A percentile compares a stretch with the other conserved stretches of the same genome.
phyloP scores from a whole-genome alignment of 768 basidiomycete species.

The Mrakia frigida region DNA sequence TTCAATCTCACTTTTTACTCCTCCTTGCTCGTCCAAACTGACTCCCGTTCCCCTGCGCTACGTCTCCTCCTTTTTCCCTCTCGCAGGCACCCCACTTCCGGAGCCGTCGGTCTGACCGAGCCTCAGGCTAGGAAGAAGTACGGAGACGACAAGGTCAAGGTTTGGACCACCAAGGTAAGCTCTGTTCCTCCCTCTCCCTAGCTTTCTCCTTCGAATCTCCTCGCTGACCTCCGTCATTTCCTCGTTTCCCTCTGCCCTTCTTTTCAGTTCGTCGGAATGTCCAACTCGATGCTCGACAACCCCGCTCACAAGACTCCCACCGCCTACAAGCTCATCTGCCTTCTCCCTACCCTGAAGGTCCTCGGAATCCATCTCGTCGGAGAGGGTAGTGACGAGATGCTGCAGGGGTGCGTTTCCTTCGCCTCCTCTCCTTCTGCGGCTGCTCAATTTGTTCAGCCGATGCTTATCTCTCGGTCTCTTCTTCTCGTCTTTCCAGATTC shows the following conservation, averaged over 20 bases:
- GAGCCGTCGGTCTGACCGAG: constrained; percentile 92
- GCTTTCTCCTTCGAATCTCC: not conserved
- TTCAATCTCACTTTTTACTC: not conserved
- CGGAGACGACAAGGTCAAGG: constrained; percentile 75
- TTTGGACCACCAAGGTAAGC: constrained; percentile 59
- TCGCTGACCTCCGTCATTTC: too few relatives aligned
- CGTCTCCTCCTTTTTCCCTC: not conserved
- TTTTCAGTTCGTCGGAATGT: not conserved
- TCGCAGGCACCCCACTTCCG: constrained; percentile 83
- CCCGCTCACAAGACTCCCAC: constrained; percentile 93
- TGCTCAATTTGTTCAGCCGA: not conserved
- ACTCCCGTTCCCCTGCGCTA: too few relatives aligned
- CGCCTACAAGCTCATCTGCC: constrained; percentile 82
- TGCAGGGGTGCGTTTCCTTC: constrained; percentile 52
- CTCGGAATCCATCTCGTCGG: constrained; percentile 96
- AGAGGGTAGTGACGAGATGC: constrained; percentile 80
- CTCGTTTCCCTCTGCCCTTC: not conserved
- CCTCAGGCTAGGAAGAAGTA: constrained; percentile 81
- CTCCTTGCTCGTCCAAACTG: not conserved
- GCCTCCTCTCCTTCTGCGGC: not conserved
- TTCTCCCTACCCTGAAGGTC: constrained; percentile 84
- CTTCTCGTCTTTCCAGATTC: constrained; percentile 34
- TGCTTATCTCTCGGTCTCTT: not conserved
- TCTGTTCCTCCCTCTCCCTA: not conserved
- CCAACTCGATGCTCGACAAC: constrained; percentile 63